Conservation (phyloP, 805 yeast genomes). For the Novakomyces olei region DNA sequence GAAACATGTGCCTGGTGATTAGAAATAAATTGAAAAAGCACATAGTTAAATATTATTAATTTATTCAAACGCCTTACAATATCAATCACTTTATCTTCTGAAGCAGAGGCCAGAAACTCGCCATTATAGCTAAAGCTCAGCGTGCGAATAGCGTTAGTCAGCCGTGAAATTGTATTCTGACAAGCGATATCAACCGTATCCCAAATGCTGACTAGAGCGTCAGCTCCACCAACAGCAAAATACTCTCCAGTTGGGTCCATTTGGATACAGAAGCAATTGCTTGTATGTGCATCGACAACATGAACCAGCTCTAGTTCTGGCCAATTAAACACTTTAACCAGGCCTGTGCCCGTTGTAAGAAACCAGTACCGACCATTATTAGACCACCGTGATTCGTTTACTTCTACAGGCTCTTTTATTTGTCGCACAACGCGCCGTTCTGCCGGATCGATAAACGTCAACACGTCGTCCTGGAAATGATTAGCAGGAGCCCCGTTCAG, state of each 20-base stretch:
- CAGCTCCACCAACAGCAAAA: constrained; percentile 33
- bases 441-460: constrained; percentile 18
- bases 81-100: constrained; percentile 21
- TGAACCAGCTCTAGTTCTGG: neutral
- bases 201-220: constrained; percentile 35
- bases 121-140: constrained; percentile 25
- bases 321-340: constrained; percentile 1
- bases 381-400: constrained; percentile 4
- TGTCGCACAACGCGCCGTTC: constrained; percentile 16
- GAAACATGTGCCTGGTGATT: constrained; percentile 3
- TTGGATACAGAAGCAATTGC: constrained; percentile 14
- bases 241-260: constrained; percentile 32
- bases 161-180: neutral
- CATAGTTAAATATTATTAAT: neutral
- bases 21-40: neutral
- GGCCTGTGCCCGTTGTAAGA: constrained; percentile 2
- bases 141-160: constrained; percentile 1
- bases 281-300: neutral
- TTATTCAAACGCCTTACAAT: constrained; percentile 13
- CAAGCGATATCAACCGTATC: constrained; percentile 15
- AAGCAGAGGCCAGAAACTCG: constrained; percentile 22
- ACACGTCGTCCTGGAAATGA: constrained; percentile 20
- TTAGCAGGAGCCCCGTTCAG: too few relatives aligned
- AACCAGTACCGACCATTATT: neutral
- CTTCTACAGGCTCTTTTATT: constrained; percentile 3